Evolutionary conservation across 2,329 filamentous ascomycete species (phyloP), one percentile per base, ranked within the genome.

Genomic region (Incumbomyces delicatus): DNA sequence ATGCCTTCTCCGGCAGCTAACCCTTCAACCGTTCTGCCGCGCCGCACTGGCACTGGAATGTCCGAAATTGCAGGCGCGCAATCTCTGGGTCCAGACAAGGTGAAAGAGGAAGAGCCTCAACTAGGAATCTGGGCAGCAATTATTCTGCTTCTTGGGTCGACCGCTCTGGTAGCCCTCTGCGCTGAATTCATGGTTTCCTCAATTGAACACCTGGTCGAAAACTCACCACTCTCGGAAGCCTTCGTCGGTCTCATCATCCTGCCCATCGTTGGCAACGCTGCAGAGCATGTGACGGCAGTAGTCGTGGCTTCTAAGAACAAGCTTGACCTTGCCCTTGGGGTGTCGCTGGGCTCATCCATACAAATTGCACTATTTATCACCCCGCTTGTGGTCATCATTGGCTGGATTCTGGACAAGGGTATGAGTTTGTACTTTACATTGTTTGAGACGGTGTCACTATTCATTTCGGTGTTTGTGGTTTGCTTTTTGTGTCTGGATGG

Each of bases 361-460:
- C 78, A 82, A 59, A 81, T 82, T 56, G 77, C 78, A 0, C 66
- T 82, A 18, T 66, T 82, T 33, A 76, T 82, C 31, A 66, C 81
- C 41, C 79, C 78, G 1, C 59, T 81, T 38, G 70, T 76, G 55
- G 72, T 81, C n/a, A 68, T 81, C 39, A 68, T 82, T 41, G 77
- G 76, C 40, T 82, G 78, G 78, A 73, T 73, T 49, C 68, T 76
- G 49, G 74, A 76, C n/a, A 68, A 76, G 41, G 66, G 71, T 31
- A 81, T 84, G 86, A 85, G 80, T 18, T 75, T 94, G 4, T 82
- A 83, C 62, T 92, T 95, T 62, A 87, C 94, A 60, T 80, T 81
- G 1, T 95, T 95, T 70, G 86, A 95, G 66, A 81, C 94, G 6
- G 83, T 72, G 4, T 65, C 76, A 0, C 63, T 81, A 1, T 81